Percentiles rank a stretch among this genome's conserved stretches.
These are phyloP conservation scores for Rubus idaeus DNA, from an alignment of 306 rosid genomes.

Conservation along the genomic window DNA sequence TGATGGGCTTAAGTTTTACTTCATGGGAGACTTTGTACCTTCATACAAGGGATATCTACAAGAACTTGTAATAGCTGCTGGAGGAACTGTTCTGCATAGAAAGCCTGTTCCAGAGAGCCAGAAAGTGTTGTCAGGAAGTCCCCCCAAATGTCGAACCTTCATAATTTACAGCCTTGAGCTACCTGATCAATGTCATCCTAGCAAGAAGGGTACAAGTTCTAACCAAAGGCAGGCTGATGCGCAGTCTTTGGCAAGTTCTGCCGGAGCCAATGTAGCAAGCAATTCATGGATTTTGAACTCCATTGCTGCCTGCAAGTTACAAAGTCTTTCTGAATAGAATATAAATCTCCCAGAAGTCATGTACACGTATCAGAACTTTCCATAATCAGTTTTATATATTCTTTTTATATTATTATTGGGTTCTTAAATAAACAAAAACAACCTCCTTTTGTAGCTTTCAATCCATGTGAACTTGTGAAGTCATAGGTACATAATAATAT, in stretches of 20 bases:
- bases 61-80: constrained; percentile 81
- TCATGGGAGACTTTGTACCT: constrained; percentile 63
- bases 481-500: no score
- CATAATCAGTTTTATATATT: neutral
- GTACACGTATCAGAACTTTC: constrained; percentile 20
- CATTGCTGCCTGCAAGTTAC: constrained; percentile 80
- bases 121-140: constrained; percentile 24
- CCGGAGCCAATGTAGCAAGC: constrained; percentile 63
- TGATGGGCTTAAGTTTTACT: constrained; percentile 67
- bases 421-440: neutral
- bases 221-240: constrained; percentile 51
- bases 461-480: neutral
- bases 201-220: constrained; percentile 35
- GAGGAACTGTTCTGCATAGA: constrained; percentile 79
- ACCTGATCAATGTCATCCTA: constrained; percentile 47
- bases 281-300: constrained; percentile 85
- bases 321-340: constrained; percentile 41
- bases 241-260: constrained; percentile 58
- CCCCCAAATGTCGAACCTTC: constrained; percentile 44
- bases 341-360: constrained; percentile 10
- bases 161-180: constrained; percentile 73
- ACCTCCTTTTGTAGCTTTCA: neutral
- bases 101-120: constrained; percentile 57
- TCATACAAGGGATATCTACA: constrained; percentile 79
- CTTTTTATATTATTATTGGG: neutral